phyloP scores from a whole-genome alignment of 345 rosid genomes.

The Abelmoschus esculentus region DNA sequence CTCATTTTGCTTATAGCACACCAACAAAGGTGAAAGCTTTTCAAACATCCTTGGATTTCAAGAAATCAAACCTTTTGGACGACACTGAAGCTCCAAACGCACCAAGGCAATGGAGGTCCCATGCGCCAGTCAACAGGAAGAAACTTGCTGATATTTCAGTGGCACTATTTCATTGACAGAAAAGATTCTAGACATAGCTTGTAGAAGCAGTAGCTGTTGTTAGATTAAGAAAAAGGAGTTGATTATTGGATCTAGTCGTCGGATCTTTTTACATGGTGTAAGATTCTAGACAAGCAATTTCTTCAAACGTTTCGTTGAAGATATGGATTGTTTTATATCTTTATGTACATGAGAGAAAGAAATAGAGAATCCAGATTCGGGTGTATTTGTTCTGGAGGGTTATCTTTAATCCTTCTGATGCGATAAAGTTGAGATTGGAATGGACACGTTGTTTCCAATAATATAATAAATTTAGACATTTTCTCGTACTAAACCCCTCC shows the following conservation, averaged over 20 bases:
- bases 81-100: slow-evolving; percentile 66
- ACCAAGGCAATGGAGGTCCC: slow-evolving; percentile 31
- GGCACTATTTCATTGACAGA: slow-evolving; percentile 40
- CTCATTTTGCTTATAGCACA: slow-evolving; percentile 57
- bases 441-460: no score
- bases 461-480: no score
- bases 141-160: slow-evolving; percentile 43
- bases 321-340: slow-evolving; percentile 6
- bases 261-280: slow-evolving; percentile 12
- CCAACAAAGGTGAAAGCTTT: slow-evolving; percentile 58
- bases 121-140: slow-evolving; percentile 26
- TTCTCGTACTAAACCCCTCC: no score
- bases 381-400: slow-evolving; percentile 14
- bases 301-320: slow-evolving; percentile 32
- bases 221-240: no score
- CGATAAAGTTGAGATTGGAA: no score
- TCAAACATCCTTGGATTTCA: slow-evolving; percentile 28
- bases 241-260: no score
- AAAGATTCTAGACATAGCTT: no score
- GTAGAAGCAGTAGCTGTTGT: no score
- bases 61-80: slow-evolving; percentile 21
- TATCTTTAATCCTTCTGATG: no score
- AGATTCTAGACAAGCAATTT: slow-evolving; percentile 21
- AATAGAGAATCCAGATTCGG: background rate
- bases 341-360: slow-evolving; percentile 16